These are phyloP conservation scores for Metschnikowia kofuensis DNA, from an alignment of 805 yeast genomes.

Conservation along the genomic window DNA sequence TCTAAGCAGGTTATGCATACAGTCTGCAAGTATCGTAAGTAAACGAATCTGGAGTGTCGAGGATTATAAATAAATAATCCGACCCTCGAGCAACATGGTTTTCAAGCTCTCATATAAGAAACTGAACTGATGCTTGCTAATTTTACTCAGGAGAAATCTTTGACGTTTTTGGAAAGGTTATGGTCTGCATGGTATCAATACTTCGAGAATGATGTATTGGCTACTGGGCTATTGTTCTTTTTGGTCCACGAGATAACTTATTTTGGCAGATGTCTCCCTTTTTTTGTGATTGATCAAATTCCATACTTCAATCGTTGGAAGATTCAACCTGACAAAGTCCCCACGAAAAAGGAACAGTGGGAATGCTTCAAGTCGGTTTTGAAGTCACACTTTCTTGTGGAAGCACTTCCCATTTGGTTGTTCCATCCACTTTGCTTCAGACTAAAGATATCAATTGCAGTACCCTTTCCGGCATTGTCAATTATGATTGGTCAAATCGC, in stretches of 20 bases:
- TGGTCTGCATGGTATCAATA: slow-evolving; percentile 59
- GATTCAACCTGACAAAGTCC: slow-evolving; percentile 52
- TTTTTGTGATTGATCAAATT: slow-evolving; percentile 53
- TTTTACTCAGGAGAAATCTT: not conserved
- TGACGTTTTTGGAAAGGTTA: slow-evolving; percentile 41
- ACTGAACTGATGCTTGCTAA: not conserved
- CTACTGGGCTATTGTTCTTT: slow-evolving; percentile 57
- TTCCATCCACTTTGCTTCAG: slow-evolving; percentile 55
- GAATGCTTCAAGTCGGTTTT: slow-evolving; percentile 58
- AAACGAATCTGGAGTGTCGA: not conserved
- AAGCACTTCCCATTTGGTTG: slow-evolving; percentile 61
- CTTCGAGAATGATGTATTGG: slow-evolving; percentile 52
- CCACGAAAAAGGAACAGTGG: slow-evolving; percentile 57
- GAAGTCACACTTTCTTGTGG: slow-evolving; percentile 55
- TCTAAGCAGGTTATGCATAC: slow-evolving; percentile 1
- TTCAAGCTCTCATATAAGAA: too few species aligned
- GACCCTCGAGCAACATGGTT: not conserved
- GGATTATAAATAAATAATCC: not conserved
- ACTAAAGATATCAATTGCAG: slow-evolving; percentile 47
- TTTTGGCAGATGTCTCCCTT: slow-evolving; percentile 58
- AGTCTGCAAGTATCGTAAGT: not conserved
- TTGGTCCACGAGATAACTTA: slow-evolving; percentile 54
- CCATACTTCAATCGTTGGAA: slow-evolving; percentile 52
- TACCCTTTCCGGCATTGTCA: slow-evolving; percentile 50
- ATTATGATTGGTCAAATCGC: slow-evolving; percentile 45